A percentile compares a stretch with the other conserved stretches of the same genome.
Evolutionary conservation across 768 basidiomycete genomes (phyloP).

Genomic region (Russula vinacea): DNA sequence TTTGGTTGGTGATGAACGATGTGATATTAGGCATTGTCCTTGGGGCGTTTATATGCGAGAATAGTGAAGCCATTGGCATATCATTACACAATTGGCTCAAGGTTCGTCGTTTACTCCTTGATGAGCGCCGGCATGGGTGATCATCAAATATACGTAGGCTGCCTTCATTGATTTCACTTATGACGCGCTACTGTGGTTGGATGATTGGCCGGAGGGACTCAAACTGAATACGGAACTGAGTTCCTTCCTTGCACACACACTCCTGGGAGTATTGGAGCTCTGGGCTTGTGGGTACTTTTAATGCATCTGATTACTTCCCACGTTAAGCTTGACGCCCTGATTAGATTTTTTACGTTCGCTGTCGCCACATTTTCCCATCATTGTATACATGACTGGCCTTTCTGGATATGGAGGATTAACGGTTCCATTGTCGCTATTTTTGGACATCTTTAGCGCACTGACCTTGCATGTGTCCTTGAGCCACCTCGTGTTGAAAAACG

Average conservation of each 20-base stretch:
- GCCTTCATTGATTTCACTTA: slow-evolving; percentile 50
- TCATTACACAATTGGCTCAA: slow-evolving; percentile 32
- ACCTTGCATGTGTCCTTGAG: slow-evolving; percentile 72
- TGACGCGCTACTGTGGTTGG: slow-evolving; percentile 70
- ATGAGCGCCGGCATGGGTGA: not conserved
- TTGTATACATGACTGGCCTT: slow-evolving; percentile 24
- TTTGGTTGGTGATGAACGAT: slow-evolving; percentile 92
- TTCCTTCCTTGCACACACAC: slow-evolving; percentile 70
- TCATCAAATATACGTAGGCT: slow-evolving; percentile 33
- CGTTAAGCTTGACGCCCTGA: not conserved
- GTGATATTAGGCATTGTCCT: slow-evolving; percentile 77
- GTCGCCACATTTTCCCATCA: slow-evolving; percentile 20
- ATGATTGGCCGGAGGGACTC: slow-evolving; percentile 93
- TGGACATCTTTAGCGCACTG: slow-evolving; percentile 50
- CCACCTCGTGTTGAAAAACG: slow-evolving; percentile 57
- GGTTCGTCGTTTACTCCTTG: not conserved
- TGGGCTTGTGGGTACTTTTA: slow-evolving; percentile 64
- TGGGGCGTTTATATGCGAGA: slow-evolving; percentile 67
- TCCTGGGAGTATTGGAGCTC: slow-evolving; percentile 57
- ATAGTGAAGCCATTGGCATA: slow-evolving; percentile 48
- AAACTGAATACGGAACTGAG: slow-evolving; percentile 97
- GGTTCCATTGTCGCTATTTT: slow-evolving; percentile 17
- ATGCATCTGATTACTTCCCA: not conserved
- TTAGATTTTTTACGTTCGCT: slow-evolving; percentile 8
- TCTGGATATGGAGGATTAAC: slow-evolving; percentile 27